Base-by-base conservation (phyloP, 2,329 filamentous ascomycete species). In the Curvularia sp. region DNA sequence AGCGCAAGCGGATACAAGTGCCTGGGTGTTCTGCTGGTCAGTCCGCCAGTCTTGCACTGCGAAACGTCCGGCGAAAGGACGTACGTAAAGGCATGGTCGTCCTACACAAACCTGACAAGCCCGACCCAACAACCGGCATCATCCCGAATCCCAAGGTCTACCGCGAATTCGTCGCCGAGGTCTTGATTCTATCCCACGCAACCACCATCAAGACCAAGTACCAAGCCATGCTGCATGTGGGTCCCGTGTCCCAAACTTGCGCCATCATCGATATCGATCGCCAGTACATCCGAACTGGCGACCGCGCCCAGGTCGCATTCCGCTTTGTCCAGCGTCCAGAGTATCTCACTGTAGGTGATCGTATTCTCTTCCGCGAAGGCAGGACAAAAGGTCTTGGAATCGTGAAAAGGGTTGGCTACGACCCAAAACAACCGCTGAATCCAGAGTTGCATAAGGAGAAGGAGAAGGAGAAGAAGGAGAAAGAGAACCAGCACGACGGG, bases 1-100 rank as follows among this genome's bases (percentile, higher is more conserved):
- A 99, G 79, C 87, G 95, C 18, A 98, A 98, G 83, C 86, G 95
- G 20, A 94, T 98, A 65, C 84, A 87, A 24, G 94, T 97, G 0
- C 92, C 93, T 0, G 92, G 89, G 1, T 94, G 92, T 33, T 91
- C 90, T 12, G 95, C 95, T 0, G 95, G 95, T 0, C 95, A 99
- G 78, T 96, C 91, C 28, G 95, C 92, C 0, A 95, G 91, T 8
- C 96, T 99, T 71, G 94, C 95, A 0, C 77, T 99, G 53, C 93
- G 95, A 66, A 89, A 93, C 62, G 85, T 98, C 2, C 88, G 93
- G 49, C 84, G 94, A 42, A 96, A 94, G 76, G 94, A 98, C 66
- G 94, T 99, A 0, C 86, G 95, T 12, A 99, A 99, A 81, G 95
- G 95, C 30, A 98, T 98, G 93, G 95, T 99, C 1, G 92, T 98